These are phyloP conservation scores for Pichia sp. DNA, from an alignment of 1,139 yeast species.

Conservation along the genomic window DNA sequence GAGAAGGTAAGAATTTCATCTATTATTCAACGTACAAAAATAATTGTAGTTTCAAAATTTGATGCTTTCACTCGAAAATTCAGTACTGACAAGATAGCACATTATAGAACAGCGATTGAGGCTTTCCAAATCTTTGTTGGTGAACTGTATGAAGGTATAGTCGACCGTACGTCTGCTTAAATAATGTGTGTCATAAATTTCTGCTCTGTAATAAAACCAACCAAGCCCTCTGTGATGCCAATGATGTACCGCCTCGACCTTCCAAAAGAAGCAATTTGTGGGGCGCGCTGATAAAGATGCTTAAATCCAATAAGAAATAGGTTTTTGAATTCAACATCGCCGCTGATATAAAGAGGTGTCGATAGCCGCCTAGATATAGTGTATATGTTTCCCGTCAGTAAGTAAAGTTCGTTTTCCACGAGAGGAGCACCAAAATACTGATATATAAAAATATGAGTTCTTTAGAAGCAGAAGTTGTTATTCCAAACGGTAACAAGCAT, in stretches of 20 bases:
- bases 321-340: no score
- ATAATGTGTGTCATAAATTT: no score
- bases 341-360: no score
- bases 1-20: slow-evolving; percentile 29
- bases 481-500: slow-evolving; percentile 51
- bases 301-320: neutral
- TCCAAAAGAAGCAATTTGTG: neutral
- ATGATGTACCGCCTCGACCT: neutral
- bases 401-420: no score
- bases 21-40: slow-evolving; percentile 25
- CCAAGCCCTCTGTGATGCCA: neutral
- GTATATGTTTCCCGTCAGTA: no score
- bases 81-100: slow-evolving; percentile 2
- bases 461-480: slow-evolving; percentile 32
- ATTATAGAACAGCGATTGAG: slow-evolving; percentile 7
- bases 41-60: slow-evolving; percentile 23
- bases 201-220: neutral
- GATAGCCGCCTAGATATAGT: neutral
- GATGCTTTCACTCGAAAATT: slow-evolving; percentile 18
- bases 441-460: slow-evolving; percentile 12
- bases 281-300: neutral
- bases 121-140: slow-evolving; percentile 25
- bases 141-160: slow-evolving; percentile 29
- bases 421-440: no score
- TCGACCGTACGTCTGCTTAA: slow-evolving; percentile 28